phyloP scores from a whole-genome alignment of 2,329 filamentous ascomycete species.

The Zymoseptoria brevis region DNA sequence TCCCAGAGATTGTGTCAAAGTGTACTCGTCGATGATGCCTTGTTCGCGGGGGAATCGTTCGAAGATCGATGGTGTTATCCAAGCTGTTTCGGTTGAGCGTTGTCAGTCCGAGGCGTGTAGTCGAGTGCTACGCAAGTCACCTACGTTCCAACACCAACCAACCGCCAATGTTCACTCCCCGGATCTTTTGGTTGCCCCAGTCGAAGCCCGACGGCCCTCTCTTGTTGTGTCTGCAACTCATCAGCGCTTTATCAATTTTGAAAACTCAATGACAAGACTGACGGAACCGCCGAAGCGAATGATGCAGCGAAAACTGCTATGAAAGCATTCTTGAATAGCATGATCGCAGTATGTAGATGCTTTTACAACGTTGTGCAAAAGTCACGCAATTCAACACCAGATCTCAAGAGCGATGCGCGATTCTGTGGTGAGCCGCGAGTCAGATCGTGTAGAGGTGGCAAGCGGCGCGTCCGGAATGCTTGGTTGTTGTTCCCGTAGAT shows the following conservation, averaged over 20 bases:
- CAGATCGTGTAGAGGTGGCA: not conserved
- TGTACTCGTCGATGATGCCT: constrained; percentile 43
- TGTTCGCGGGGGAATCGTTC: constrained; percentile 20
- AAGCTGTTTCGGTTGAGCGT: constrained; percentile 22
- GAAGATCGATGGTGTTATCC: constrained; percentile 54
- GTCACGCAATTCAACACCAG: not conserved
- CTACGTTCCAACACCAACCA: constrained; percentile 41
- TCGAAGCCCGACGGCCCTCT: constrained; percentile 33
- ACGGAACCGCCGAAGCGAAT: constrained; percentile 21
- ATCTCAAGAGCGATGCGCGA: not conserved
- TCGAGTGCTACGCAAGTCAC: not conserved
- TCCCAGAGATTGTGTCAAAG: constrained; percentile 44
- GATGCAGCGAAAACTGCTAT: constrained; percentile 22
- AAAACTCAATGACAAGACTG: constrained; percentile 4
- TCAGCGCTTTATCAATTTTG: not conserved
- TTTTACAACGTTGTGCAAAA: not conserved
- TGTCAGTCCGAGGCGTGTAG: too few relatives aligned
- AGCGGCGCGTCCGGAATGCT: not conserved
- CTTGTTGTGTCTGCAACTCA: constrained; percentile 4
- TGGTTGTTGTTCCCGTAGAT: not conserved
- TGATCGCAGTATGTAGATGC: constrained; percentile 2
- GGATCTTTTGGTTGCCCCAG: constrained; percentile 45
- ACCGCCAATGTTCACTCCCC: constrained; percentile 44
- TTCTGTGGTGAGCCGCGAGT: not conserved
- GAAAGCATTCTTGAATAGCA: constrained; percentile 20